A percentile compares a stretch with the other conserved stretches of the same genome.
Evolutionary conservation across 169 alveolate genomes (phyloP).

Genomic region (Toxoplasma gondii): DNA sequence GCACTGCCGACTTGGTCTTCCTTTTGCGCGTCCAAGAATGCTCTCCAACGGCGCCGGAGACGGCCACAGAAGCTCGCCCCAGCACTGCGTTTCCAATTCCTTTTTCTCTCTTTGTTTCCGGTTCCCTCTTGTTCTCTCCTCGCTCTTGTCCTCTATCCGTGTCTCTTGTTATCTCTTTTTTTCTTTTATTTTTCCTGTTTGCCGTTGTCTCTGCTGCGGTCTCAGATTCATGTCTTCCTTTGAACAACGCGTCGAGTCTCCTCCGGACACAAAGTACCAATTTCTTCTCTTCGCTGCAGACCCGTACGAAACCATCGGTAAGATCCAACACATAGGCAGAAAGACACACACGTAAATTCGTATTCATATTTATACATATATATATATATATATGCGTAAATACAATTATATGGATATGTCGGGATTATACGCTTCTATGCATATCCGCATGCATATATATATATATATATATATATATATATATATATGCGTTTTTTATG

Average conservation of each 20-base stretch:
- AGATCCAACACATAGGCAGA: background rate
- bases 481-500: too few relatives aligned
- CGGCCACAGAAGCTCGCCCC: background rate
- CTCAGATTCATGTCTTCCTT: conserved; percentile 94
- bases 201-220: background rate
- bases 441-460: background rate
- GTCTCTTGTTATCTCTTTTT: background rate
- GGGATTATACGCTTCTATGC: background rate
- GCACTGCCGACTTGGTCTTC: background rate
- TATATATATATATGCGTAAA: background rate
- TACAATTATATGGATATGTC: background rate
- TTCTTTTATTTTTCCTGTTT: background rate
- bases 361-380: too few relatives aligned
- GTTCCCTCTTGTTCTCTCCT: background rate
- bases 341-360: background rate
- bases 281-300: conserved; percentile 98
- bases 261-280: conserved; percentile 95
- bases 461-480: background rate
- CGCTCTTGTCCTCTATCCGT: background rate
- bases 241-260: conserved; percentile 88
- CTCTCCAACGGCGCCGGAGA: background rate
- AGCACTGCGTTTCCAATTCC: background rate
- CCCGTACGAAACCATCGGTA: conserved; percentile 95
- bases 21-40: background rate
- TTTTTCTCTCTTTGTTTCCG: background rate